Percentiles rank a stretch among this genome's conserved stretches.
These are phyloP conservation scores for Pestalotiopsis sp. DNA, from an alignment of 2,329 filamentous ascomycete genomes.

Conservation along the genomic window DNA sequence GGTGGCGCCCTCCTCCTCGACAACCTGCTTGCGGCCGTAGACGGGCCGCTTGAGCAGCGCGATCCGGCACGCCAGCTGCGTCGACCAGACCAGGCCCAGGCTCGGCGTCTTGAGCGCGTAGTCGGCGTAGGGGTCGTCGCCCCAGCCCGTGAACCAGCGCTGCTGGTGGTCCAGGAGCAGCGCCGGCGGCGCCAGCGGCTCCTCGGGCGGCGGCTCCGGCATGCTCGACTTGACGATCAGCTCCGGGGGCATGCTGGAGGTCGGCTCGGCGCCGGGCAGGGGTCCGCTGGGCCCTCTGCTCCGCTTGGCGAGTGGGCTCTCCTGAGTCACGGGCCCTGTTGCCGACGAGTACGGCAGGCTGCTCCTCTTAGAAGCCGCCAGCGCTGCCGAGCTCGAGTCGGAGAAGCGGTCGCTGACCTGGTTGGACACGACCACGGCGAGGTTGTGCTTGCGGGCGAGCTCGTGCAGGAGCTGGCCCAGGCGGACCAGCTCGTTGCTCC, in stretches of 20 bases:
- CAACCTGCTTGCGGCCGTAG: constrained; percentile 39
- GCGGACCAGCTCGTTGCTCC: constrained; percentile 75
- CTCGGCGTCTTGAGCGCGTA: constrained; percentile 77
- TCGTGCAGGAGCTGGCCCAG: constrained; percentile 76
- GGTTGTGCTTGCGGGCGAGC: constrained; percentile 71
- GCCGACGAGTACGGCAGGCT: constrained; percentile 13
- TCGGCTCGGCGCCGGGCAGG: constrained; percentile 35
- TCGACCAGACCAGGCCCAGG: constrained; percentile 87
- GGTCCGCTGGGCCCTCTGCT: constrained; percentile 36
- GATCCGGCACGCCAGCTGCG: constrained; percentile 82
- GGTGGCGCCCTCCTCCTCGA: constrained; percentile 34
- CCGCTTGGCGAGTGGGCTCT: constrained; percentile 54
- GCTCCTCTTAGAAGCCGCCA: constrained; percentile 22
- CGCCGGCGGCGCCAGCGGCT: constrained; percentile 46
- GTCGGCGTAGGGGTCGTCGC: constrained; percentile 61
- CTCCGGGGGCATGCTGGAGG: constrained; percentile 39
- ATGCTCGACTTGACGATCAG: constrained; percentile 34
- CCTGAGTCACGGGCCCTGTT: constrained; percentile 32
- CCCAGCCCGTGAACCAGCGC: constrained; percentile 95
- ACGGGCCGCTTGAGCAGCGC: constrained; percentile 75
- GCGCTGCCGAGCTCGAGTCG: constrained; percentile 7
- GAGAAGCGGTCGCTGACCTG: constrained; percentile 89
- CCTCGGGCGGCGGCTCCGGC: constrained; percentile 31
- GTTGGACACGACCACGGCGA: constrained; percentile 91
- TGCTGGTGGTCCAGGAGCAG: constrained; percentile 87